These are phyloP conservation scores for Epichloe aotearoae DNA, from an alignment of 2,329 filamentous ascomycete genomes.

Conservation along the genomic window DNA sequence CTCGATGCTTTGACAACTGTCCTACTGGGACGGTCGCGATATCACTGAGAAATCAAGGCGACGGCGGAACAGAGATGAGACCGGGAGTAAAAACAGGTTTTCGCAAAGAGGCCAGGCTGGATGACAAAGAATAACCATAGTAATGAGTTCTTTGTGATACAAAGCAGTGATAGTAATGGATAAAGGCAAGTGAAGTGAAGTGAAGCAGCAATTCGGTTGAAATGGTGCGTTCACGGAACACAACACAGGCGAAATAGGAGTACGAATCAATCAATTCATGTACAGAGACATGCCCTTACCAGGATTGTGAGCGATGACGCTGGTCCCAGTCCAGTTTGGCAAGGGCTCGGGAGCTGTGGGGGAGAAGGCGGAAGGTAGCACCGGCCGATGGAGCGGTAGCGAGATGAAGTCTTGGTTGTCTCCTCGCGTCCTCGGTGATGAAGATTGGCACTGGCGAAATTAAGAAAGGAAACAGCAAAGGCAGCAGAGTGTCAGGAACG, in stretches of 20 bases:
- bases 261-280: not conserved
- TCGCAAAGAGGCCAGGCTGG: not conserved
- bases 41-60: not conserved
- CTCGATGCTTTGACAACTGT: not conserved
- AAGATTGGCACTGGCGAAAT: not conserved
- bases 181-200: not conserved
- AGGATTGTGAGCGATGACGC: slow-evolving; percentile 1
- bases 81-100: not conserved
- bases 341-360: not conserved
- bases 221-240: not conserved
- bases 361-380: too few relatives aligned
- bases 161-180: not conserved
- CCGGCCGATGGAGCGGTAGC: not conserved
- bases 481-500: too few relatives aligned
- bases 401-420: not conserved
- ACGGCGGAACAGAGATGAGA: not conserved
- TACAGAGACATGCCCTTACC: not conserved
- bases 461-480: not conserved
- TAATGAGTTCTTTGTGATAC: not conserved
- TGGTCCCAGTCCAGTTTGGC: not conserved
- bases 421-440: not conserved
- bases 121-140: too few relatives aligned
- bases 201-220: too few relatives aligned
- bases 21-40: not conserved
- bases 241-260: not conserved